Conservation (phyloP, 2,329 filamentous ascomycete species). For the Fusarium pseudograminearum region DNA sequence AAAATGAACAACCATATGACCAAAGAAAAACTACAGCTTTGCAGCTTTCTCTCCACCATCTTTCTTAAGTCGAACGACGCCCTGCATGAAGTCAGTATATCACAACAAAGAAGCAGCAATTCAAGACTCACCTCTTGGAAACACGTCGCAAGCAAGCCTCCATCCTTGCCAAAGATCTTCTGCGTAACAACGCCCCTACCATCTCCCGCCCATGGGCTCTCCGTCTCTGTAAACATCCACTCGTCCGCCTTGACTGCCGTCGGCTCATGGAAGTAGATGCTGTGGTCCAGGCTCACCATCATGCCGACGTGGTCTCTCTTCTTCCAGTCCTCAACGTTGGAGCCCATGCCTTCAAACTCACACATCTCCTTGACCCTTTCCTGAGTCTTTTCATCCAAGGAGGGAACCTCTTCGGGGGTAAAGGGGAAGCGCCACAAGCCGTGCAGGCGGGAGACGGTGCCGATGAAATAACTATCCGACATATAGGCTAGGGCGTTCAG, state of each 20-base stretch:
- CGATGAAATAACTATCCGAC: conserved; percentile 93
- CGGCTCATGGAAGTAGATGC: conserved; percentile 76
- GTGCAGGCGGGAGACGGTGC: conserved; percentile 85
- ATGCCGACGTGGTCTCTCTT: conserved; percentile 76
- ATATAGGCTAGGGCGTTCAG: conserved; percentile 92
- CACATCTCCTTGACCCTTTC: conserved; percentile 55
- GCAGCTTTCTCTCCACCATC: conserved; percentile 51
- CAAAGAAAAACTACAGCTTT: conserved; percentile 49
- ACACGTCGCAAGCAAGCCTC: conserved; percentile 80
- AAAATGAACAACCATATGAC: background rate
- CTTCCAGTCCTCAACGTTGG: conserved; percentile 60
- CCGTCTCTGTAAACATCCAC: conserved; percentile 85
- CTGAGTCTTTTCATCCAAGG: conserved; percentile 58
- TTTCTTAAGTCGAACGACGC: conserved; percentile 64
- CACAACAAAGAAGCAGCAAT: background rate
- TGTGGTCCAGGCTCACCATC: conserved; percentile 86
- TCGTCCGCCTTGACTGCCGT: conserved; percentile 70
- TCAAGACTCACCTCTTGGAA: conserved; percentile 75
- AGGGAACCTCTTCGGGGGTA: conserved; percentile 64
- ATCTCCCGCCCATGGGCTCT: conserved; percentile 83
- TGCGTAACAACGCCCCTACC: conserved; percentile 81
- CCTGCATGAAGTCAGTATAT: conserved; percentile 54
- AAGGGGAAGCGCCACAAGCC: conserved; percentile 79
- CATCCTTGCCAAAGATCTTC: conserved; percentile 77
- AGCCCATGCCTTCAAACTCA: conserved; percentile 57